Percentiles rank a stretch among this genome's conserved stretches.
phyloP scores from a whole-genome alignment of 306 rosid genomes.

The Gynostemma pentaphyllum region DNA sequence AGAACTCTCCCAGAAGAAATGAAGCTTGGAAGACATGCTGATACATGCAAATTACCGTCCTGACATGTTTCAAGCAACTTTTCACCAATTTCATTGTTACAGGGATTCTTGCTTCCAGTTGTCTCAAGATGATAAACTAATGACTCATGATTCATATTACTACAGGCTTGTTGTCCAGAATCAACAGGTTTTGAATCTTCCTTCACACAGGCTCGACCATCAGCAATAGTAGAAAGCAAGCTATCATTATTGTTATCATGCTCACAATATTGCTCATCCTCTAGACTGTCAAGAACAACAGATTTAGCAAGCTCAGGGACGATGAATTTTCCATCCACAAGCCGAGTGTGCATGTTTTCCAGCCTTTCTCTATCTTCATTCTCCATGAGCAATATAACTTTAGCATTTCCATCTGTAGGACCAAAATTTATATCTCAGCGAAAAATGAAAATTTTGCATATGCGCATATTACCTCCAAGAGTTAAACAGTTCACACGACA shows the following conservation, averaged over 20 bases:
- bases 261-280: conserved; percentile 28
- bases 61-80: conserved; percentile 21
- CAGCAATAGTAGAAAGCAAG: conserved; percentile 31
- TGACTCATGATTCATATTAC: conserved; percentile 19
- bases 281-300: conserved; percentile 34
- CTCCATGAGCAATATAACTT: conserved; percentile 24
- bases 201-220: conserved; percentile 18
- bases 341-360: conserved; percentile 20
- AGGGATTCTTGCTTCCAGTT: conserved; percentile 15
- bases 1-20: conserved; percentile 18
- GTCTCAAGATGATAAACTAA: conserved; percentile 21
- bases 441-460: neutral
- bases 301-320: conserved; percentile 22
- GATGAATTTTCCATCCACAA: conserved; percentile 12
- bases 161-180: conserved; percentile 18
- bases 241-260: conserved; percentile 14
- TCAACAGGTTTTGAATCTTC: conserved; percentile 17
- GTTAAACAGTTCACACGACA: neutral
- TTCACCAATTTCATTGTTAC: conserved; percentile 20
- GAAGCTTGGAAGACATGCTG: conserved; percentile 29
- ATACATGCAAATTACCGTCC: conserved; percentile 17
- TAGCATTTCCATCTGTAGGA: conserved; percentile 8
- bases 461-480: neutral
- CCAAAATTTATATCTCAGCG: conserved; percentile 7
- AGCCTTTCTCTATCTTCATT: conserved; percentile 18